These are phyloP conservation scores for Termitomyces sp. DNA, from an alignment of 768 basidiomycete genomes.

Conservation along the genomic window DNA sequence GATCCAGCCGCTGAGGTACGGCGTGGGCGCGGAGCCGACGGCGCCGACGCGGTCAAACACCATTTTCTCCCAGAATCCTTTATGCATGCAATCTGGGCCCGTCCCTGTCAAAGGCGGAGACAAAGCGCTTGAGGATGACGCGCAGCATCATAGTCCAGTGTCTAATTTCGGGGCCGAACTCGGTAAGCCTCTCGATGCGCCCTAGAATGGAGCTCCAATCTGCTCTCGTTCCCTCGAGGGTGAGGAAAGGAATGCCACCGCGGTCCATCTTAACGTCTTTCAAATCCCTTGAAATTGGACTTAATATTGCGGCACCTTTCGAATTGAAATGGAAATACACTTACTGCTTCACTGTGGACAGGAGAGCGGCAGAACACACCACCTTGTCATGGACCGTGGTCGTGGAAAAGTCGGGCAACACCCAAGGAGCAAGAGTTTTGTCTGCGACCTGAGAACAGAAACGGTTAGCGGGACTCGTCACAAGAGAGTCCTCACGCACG, in stretches of 20 bases:
- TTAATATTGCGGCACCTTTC: neutral
- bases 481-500: slow-evolving; percentile 16
- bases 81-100: slow-evolving; percentile 20
- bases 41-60: neutral
- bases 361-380: slow-evolving; percentile 33
- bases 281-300: slow-evolving; percentile 23
- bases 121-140: slow-evolving; percentile 31
- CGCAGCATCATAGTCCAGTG: slow-evolving; percentile 35
- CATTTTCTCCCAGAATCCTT: slow-evolving; percentile 33
- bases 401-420: slow-evolving; percentile 38
- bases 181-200: slow-evolving; percentile 31
- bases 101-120: slow-evolving; percentile 26
- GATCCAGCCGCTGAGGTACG: slow-evolving; percentile 33
- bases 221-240: slow-evolving; percentile 17
- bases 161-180: slow-evolving; percentile 25
- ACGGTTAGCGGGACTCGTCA: slow-evolving; percentile 14
- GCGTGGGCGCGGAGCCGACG: slow-evolving; percentile 13
- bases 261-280: slow-evolving; percentile 20
- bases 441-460: slow-evolving; percentile 10
- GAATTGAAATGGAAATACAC: neutral
- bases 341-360: slow-evolving; percentile 31
- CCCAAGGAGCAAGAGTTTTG: slow-evolving; percentile 29
- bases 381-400: slow-evolving; percentile 33
- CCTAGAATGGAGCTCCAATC: slow-evolving; percentile 3
- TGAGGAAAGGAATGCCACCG: slow-evolving; percentile 40